Conservation (phyloP, 805 yeast genomes). For the Jamesozyma jinghongensis region DNA sequence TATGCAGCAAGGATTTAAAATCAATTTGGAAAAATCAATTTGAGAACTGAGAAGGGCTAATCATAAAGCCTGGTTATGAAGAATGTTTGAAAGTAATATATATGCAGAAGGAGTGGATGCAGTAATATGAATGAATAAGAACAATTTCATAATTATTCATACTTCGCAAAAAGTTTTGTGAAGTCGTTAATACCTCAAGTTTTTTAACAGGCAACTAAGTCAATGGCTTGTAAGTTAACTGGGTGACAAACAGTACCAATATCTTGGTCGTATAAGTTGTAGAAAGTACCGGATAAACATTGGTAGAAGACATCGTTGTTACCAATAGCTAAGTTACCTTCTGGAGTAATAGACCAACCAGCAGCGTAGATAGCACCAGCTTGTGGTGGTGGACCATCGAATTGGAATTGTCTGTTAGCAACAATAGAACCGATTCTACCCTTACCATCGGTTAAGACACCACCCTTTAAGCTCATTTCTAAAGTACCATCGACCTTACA, state of each 20-base stretch:
- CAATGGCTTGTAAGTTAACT: constrained; percentile 1
- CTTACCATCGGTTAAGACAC: constrained; percentile 42
- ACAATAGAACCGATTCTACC: constrained; percentile 63
- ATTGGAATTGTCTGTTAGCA: constrained; percentile 64
- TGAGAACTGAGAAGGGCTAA: no score
- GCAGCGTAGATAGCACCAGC: constrained; percentile 53
- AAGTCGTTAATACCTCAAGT: background rate
- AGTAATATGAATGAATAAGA: constrained; percentile 2
- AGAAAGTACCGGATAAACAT: constrained; percentile 58
- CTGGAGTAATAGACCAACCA: constrained; percentile 46
- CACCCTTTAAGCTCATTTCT: constrained; percentile 38
- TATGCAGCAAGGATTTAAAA: no score
- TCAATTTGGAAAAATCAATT: no score
- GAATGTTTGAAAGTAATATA: no score
- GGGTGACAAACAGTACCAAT: constrained; percentile 24
- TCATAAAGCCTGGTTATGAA: no score
- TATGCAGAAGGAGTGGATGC: constrained; percentile 16
- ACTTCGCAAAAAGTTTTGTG: background rate
- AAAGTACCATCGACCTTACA: constrained; percentile 39
- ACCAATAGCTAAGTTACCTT: constrained; percentile 52
- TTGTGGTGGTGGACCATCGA: constrained; percentile 69
- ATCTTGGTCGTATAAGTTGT: constrained; percentile 53
- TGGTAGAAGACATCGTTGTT: constrained; percentile 47
- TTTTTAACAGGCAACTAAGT: constrained; percentile 1
- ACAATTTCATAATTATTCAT: no score